Evolutionary conservation across 2,329 filamentous ascomycete species (phyloP).

Genomic region (Pyricularia pennisetigena): DNA sequence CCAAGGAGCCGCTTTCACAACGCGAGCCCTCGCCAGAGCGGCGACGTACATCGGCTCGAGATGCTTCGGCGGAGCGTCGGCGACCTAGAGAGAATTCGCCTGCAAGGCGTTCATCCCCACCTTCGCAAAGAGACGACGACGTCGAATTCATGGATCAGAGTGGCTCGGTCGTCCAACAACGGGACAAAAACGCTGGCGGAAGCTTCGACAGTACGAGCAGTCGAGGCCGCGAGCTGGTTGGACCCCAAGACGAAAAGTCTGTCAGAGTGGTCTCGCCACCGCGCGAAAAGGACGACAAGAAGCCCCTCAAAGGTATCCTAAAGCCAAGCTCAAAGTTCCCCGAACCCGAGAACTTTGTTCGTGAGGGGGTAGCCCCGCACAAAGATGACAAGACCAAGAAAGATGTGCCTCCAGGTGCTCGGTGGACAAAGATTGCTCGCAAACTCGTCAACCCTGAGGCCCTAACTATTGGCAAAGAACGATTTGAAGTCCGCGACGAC

Average conservation of each 20-base stretch:
- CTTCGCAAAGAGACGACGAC: neutral
- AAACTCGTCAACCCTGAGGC: constrained; percentile 85
- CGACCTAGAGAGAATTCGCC: neutral
- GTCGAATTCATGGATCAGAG: neutral
- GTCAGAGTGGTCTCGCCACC: constrained; percentile 69
- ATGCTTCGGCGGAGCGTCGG: neutral
- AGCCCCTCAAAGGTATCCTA: constrained; percentile 69
- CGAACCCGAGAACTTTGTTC: constrained; percentile 71
- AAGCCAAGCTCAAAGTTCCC: constrained; percentile 81
- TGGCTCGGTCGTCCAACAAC: neutral
- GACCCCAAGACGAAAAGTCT: constrained; percentile 16
- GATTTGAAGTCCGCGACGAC: constrained; percentile 85
- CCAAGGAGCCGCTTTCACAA: neutral
- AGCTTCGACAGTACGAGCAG: constrained; percentile 1
- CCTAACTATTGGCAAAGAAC: constrained; percentile 74
- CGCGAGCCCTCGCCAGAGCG: neutral
- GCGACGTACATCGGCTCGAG: neutral
- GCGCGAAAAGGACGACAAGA: constrained; percentile 46
- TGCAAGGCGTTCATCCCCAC: neutral
- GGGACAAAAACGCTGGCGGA: neutral
- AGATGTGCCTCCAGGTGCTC: constrained; percentile 66
- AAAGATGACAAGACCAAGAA: constrained; percentile 72
- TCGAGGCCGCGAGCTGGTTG: neutral
- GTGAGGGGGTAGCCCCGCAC: constrained; percentile 87
- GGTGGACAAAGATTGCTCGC: constrained; percentile 90